Conservation (phyloP, 2,329 filamentous ascomycete genomes). For the Ceratocystis colombiana region DNA sequence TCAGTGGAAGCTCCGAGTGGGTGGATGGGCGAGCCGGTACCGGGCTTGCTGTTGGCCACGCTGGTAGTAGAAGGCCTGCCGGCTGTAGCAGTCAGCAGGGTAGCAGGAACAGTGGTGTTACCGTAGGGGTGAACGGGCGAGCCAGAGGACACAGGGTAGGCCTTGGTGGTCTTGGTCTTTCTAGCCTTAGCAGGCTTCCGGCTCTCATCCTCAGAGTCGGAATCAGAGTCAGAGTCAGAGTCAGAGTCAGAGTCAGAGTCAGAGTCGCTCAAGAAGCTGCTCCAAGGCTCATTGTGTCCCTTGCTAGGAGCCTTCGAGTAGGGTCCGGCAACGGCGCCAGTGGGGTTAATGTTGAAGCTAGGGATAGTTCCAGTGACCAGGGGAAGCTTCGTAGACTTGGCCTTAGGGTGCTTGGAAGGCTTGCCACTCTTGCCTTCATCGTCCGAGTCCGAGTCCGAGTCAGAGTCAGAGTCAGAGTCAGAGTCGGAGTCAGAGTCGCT, state of each 20-base stretch:
- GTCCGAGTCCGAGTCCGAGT: neutral
- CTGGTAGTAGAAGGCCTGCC: neutral
- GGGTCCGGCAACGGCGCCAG: neutral
- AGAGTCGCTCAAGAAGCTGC: neutral
- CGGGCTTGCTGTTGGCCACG: neutral
- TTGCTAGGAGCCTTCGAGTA: too few species aligned
- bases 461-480: neutral
- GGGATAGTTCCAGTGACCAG: too few species aligned
- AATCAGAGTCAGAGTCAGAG: neutral
- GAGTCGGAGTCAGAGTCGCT: neutral
- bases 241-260: neutral
- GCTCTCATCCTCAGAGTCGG: neutral
- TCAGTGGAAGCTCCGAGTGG: neutral
- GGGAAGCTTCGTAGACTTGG: neutral
- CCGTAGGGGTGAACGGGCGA: neutral
- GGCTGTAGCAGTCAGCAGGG: neutral
- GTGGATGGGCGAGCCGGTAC: too few species aligned
- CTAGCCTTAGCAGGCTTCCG: neutral
- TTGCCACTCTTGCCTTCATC: neutral
- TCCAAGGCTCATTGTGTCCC: neutral
- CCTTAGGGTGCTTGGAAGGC: too few species aligned
- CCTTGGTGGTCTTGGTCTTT: neutral
- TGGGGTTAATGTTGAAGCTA: neutral
- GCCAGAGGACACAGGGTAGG: neutral
- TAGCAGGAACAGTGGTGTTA: neutral